A percentile compares a stretch with the other conserved stretches of the same genome.
phyloP scores from a whole-genome alignment of 768 basidiomycete species.

The Porpolomopsis calyptriformis region DNA sequence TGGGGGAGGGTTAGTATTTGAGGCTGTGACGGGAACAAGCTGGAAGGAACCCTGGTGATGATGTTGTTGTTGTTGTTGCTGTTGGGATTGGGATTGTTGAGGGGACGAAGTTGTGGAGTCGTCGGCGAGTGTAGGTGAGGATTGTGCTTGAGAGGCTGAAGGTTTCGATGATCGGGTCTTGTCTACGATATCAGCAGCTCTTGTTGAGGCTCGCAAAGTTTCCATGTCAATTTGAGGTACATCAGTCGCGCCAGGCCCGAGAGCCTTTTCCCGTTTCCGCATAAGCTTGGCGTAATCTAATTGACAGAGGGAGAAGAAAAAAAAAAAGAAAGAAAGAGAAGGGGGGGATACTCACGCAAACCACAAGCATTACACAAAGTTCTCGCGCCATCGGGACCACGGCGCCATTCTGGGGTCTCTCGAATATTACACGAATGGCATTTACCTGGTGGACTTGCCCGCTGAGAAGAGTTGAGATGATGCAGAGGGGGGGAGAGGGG shows the following conservation, averaged over 20 bases:
- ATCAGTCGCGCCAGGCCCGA: constrained; percentile 44
- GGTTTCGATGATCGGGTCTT: constrained; percentile 21
- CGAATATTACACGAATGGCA: constrained; percentile 82
- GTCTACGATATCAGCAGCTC: constrained; percentile 41
- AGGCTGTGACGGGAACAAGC: constrained; percentile 30
- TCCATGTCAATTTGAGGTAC: constrained; percentile 59
- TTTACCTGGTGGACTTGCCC: constrained; percentile 77
- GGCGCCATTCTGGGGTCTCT: constrained; percentile 83
- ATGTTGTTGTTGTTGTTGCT: constrained; percentile 24
- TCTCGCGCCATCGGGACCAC: constrained; percentile 75
- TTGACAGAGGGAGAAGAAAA: not conserved
- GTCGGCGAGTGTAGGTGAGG: not conserved
- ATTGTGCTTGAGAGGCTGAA: constrained; percentile 3
- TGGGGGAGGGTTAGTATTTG: constrained; percentile 9
- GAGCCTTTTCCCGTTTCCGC: constrained; percentile 63
- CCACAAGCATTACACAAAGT: constrained; percentile 83
- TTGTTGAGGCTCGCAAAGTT: constrained; percentile 59
- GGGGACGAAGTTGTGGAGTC: constrained; percentile 10
- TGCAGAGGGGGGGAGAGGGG: constrained; percentile 3
- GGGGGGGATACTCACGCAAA: constrained; percentile 46
- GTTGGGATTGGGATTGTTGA: constrained; percentile 21
- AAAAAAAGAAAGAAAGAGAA: constrained; percentile 3
- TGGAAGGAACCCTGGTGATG: constrained; percentile 58
- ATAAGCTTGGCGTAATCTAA: constrained; percentile 77
- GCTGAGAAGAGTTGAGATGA: constrained; percentile 34